Evolutionary conservation across 1,139 yeast genomes (phyloP), one percentile per base, ranked within the genome.

Genomic region (Scheffersomyces segobiensis): DNA sequence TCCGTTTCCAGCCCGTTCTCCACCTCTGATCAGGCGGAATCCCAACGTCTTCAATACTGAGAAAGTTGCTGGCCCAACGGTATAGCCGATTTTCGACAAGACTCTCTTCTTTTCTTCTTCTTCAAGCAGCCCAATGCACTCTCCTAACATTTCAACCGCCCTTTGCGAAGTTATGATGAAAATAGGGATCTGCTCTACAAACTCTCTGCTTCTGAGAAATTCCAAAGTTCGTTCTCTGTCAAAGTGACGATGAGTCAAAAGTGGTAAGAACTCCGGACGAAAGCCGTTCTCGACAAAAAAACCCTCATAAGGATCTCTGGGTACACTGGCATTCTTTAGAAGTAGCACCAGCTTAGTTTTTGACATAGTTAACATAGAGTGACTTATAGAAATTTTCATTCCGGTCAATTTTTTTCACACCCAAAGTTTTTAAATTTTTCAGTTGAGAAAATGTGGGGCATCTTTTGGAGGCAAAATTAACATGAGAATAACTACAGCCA

Each of bases 1-100:
- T 0, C 98, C 98, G 70, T 92, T 93, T 0, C 98, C 98, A 1
- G 97, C 92, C 10, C 84, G 74, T 1, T 70, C 71, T 0, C 93
- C 97, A 3, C 98, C 98, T 59, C 86, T 74, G 0, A 95, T 83
- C 61, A 87, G 82, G 0, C 60, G 67, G 68, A 93, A 93, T 1
- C 97, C 97, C 42, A 86, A 74, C 5, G 79, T 76, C 3, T 70
- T 63, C 19, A 93, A 73, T n/a, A 89, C 86, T 21, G 78, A 77
- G 24, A 81, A 83, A 0, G 98, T 93, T 0, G 97, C 95, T 0
- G 97, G 97, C 0, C 98, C 98, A 6, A 95, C 98, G 0, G 98
- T 92, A 67, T 88, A 95, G 0, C 88, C 88, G 0, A 87, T 82
- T 65, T 85, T 86, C 17, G 50, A n/a, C 14, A 83, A 73, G 2